These are phyloP conservation scores for Euphrasia arctica DNA, from an alignment of 305 asterid genomes.

Conservation along the genomic window DNA sequence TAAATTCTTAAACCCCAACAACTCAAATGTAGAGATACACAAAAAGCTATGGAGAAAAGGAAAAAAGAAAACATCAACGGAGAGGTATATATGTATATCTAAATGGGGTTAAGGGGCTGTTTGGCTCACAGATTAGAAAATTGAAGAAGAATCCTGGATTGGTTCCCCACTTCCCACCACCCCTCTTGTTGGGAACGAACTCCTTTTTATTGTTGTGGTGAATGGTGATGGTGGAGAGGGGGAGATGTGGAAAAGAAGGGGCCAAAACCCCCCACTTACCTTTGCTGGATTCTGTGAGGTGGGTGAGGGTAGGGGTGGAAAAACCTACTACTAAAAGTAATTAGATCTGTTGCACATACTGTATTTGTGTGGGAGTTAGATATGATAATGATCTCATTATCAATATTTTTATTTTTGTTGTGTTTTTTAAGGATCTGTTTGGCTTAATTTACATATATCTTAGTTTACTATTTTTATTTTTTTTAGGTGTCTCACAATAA, in stretches of 20 bases:
- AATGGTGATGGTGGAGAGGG: conserved; percentile 24
- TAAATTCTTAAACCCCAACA: background rate
- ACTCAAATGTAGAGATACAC: background rate
- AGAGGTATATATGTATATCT: background rate
- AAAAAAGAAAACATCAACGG: background rate
- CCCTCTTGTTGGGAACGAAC: conserved; percentile 27
- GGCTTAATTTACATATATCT: background rate
- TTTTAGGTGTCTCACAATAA: no score
- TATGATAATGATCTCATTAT: conserved; percentile 18
- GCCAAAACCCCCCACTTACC: conserved; percentile 33
- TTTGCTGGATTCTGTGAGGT: conserved; percentile 31
- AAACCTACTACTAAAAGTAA: conserved; percentile 11
- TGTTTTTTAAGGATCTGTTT: background rate
- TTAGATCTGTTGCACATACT: conserved; percentile 28
- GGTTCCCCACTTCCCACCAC: conserved; percentile 15
- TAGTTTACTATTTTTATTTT: no score
- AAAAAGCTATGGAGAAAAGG: conserved; percentile 10
- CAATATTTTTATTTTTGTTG: background rate
- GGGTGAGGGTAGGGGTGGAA: conserved; percentile 21
- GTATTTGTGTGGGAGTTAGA: conserved; percentile 22
- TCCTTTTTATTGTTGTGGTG: conserved; percentile 25
- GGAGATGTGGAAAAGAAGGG: conserved; percentile 33
- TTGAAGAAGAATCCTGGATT: conserved; percentile 27
- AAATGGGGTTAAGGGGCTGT: conserved; percentile 10
- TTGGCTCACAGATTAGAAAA: conserved; percentile 20